Evolutionary conservation across 345 rosid species (phyloP).

Genomic region (Dimocarpus longan): DNA sequence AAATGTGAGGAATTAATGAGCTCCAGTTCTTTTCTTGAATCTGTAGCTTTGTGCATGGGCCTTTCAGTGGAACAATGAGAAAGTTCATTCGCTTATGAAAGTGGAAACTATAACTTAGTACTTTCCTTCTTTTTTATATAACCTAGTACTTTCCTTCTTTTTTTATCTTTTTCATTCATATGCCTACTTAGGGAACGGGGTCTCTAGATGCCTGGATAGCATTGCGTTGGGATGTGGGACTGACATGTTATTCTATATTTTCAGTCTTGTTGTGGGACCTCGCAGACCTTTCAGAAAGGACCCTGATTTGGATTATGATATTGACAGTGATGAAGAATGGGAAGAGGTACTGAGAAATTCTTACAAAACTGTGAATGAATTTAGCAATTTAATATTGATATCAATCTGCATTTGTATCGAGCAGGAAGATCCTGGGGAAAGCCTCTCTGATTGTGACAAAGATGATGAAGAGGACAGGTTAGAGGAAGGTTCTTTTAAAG

Average conservation of each 20-base stretch:
- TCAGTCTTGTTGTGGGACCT: constrained; percentile 66
- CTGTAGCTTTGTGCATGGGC: not conserved
- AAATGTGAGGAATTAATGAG: not conserved
- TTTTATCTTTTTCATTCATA: not conserved
- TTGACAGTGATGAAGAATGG: constrained; percentile 98
- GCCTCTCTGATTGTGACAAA: constrained; percentile 92
- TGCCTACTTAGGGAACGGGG: not conserved
- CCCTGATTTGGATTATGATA: constrained; percentile 83
- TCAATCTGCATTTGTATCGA: constrained; percentile 23
- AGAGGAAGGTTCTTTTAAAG: constrained; percentile 65
- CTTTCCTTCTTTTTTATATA: not conserved
- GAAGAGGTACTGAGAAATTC: constrained; percentile 66
- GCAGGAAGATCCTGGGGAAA: constrained; percentile 99
- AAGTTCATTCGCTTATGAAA: not conserved
- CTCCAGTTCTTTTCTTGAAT: not conserved
- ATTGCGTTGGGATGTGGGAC: not conserved
- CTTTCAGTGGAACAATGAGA: not conserved
- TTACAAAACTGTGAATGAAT: constrained; percentile 5
- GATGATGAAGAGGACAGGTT: constrained; percentile 70
- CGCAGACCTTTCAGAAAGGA: constrained; percentile 77
- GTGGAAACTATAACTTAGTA: not conserved
- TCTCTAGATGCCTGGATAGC: not conserved
- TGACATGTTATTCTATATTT: constrained; percentile 21
- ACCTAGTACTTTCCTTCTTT: no score
- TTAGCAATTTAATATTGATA: constrained; percentile 2